A percentile compares a stretch with the other conserved stretches of the same genome.
Conservation (phyloP, 352 stramenopile genomes). For the Phytophthora gonapodyides region DNA sequence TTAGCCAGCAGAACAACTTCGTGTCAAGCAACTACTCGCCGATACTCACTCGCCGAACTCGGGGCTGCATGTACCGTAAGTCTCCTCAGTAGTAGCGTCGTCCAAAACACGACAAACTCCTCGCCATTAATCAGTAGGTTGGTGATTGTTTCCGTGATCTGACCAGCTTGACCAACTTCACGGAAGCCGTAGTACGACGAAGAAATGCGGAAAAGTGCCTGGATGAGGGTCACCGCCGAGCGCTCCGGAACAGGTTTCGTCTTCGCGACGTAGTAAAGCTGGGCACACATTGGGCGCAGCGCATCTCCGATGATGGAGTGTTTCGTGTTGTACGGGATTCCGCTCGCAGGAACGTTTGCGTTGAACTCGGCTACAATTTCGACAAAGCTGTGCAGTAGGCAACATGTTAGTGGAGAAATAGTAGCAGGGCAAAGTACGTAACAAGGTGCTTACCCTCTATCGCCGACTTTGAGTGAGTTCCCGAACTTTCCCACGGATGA, state of each 20-base stretch:
- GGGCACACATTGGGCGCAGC: slow-evolving; percentile 76
- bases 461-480: slow-evolving; percentile 52
- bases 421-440: background rate
- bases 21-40: background rate
- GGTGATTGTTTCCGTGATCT: slow-evolving; percentile 80
- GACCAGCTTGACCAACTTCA: slow-evolving; percentile 74
- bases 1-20: background rate
- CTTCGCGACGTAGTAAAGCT: slow-evolving; percentile 82
- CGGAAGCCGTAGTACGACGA: slow-evolving; percentile 88
- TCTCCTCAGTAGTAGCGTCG: slow-evolving; percentile 65
- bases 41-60: slow-evolving; percentile 51
- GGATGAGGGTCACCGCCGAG: slow-evolving; percentile 73
- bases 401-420: slow-evolving; percentile 12
- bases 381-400: slow-evolving; percentile 55
- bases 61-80: slow-evolving; percentile 58
- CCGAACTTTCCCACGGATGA: slow-evolving; percentile 67
- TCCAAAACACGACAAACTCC: slow-evolving; percentile 90
- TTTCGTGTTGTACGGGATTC: slow-evolving; percentile 86
- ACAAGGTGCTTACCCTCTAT: slow-evolving; percentile 58
- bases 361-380: slow-evolving; percentile 91
- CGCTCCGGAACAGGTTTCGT: slow-evolving; percentile 62
- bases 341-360: slow-evolving; percentile 85
- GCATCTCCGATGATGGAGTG: slow-evolving; percentile 75
- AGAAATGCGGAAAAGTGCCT: slow-evolving; percentile 86
- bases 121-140: slow-evolving; percentile 81